phyloP scores from a whole-genome alignment of 495 filamentous ascomycete species.

The Neurospora sp. region DNA sequence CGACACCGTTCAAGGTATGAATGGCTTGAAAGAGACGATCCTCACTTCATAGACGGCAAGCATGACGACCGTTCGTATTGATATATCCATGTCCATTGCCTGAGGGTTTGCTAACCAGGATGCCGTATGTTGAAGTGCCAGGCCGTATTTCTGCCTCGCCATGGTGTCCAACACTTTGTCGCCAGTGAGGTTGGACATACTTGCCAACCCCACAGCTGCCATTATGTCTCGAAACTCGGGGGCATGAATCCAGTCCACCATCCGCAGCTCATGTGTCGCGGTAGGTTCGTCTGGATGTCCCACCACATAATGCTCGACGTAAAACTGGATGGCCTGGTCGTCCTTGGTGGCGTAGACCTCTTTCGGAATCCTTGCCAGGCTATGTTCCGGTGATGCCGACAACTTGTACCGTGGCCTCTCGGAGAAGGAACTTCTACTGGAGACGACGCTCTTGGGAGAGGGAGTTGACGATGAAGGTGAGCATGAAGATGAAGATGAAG shows the following conservation, averaged over 20 bases:
- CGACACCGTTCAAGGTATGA: background rate
- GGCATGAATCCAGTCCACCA: conserved; percentile 16
- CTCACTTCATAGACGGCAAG: conserved; percentile 39
- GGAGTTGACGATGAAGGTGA: conserved; percentile 2
- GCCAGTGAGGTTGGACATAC: conserved; percentile 33
- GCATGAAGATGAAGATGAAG: conserved; percentile 4
- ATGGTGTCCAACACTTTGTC: conserved; percentile 28
- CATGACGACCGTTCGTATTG: conserved; percentile 29
- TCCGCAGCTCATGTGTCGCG: conserved; percentile 18
- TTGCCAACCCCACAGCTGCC: conserved; percentile 36
- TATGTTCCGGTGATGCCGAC: conserved; percentile 1
- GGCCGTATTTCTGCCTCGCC: conserved; percentile 33
- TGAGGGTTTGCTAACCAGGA: conserved; percentile 19
- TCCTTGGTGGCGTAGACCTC: conserved; percentile 19
- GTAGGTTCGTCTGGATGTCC: conserved; percentile 37
- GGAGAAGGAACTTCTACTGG: conserved; percentile 2
- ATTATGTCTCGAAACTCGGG: conserved; percentile 27
- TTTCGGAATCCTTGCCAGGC: background rate
- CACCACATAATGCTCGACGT: conserved; percentile 36
- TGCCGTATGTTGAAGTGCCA: conserved; percentile 27
- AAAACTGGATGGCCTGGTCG: conserved; percentile 37
- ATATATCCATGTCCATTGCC: conserved; percentile 15
- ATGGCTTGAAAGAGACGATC: background rate
- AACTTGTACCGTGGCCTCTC: conserved; percentile 1
- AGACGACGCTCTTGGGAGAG: conserved; percentile 4